These are phyloP conservation scores for Nepenthes gracilis DNA, from an alignment of 148 eudicot genomes.

Conservation along the genomic window DNA sequence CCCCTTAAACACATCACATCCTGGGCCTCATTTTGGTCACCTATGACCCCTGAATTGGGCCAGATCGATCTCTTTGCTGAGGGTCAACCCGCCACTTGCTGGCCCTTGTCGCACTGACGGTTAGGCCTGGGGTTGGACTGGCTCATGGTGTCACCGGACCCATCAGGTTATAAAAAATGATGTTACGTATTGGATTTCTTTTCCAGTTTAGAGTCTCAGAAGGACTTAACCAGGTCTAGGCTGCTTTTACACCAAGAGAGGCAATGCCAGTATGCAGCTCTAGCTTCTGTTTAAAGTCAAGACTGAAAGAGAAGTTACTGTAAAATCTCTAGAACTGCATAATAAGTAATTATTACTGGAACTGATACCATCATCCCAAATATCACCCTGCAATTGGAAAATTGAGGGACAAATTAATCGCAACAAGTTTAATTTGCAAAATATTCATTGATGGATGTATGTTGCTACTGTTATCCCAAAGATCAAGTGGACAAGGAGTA, in stretches of 20 bases:
- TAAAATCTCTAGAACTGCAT: constrained; percentile 38
- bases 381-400: constrained; percentile 57
- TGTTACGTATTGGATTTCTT: not conserved
- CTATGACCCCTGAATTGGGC: no score
- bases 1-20: no score
- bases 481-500: not conserved
- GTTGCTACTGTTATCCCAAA: no score
- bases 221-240: not conserved
- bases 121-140: no score
- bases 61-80: no score
- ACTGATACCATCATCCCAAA: constrained; percentile 78
- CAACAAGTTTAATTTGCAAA: not conserved
- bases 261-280: not conserved
- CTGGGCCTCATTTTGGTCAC: no score
- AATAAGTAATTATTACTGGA: constrained; percentile 61
- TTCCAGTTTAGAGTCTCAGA: not conserved
- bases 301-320: constrained; percentile 8
- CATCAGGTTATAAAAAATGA: not conserved
- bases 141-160: no score
- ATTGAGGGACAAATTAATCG: not conserved
- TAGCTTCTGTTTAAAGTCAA: not conserved
- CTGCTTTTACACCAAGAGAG: not conserved
- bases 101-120: no score
- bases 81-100: no score
- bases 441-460: no score